Conservation (phyloP, 257 asterid species). For the Lycium barbarum region DNA sequence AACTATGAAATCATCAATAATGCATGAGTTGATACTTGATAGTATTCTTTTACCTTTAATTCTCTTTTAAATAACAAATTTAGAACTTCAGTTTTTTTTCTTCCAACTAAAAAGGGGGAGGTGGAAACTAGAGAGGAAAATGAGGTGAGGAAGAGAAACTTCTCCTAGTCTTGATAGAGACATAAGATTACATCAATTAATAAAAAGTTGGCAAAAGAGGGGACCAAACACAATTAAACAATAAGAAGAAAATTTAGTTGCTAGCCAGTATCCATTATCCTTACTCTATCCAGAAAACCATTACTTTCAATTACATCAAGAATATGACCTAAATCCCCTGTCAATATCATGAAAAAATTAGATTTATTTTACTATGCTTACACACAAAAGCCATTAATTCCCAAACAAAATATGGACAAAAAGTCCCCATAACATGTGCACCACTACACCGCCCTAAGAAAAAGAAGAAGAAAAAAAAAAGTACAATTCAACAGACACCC, state of each 20-base stretch:
- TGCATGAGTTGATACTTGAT: too few relatives aligned
- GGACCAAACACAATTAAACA: neutral
- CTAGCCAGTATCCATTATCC: neutral
- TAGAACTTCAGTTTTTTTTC: neutral
- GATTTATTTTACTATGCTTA: neutral
- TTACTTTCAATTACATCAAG: conserved; percentile 11
- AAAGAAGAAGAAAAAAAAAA: neutral
- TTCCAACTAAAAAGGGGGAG: neutral
- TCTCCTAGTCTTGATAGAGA: conserved; percentile 10
- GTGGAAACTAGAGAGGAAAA: neutral
- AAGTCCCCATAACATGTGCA: conserved; percentile 38
- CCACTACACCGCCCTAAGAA: neutral
- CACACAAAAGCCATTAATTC: conserved; percentile 27
- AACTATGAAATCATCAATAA: too few relatives aligned
- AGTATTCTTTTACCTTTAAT: too few relatives aligned
- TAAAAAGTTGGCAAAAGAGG: neutral
- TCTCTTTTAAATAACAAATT: too few relatives aligned
- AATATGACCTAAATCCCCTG: conserved; percentile 23
- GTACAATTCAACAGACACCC: neutral
- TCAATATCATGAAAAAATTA: conserved; percentile 22
- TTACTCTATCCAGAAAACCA: neutral
- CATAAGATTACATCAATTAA: conserved; percentile 18
- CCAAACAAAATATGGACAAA: conserved; percentile 9
- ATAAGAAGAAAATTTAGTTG: neutral
- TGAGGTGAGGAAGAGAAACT: neutral